Percentiles rank a stretch among this genome's conserved stretches.
phyloP scores from a whole-genome alignment of 2,329 filamentous ascomycete species.

The Cercospora nicotianae region DNA sequence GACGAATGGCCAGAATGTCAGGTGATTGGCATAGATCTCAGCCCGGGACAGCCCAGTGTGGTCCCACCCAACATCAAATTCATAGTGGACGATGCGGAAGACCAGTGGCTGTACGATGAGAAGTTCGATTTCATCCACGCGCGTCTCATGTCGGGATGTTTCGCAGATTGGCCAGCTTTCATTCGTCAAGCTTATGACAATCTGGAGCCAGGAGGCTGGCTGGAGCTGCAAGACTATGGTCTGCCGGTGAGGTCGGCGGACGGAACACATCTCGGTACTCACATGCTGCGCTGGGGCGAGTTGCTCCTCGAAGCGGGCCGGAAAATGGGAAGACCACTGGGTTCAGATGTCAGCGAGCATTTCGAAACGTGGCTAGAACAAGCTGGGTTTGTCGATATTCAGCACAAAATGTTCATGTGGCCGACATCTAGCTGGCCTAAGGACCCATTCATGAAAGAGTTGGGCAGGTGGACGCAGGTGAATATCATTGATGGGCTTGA shows the following conservation, averaged over 20 bases:
- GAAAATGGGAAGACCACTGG: slow-evolving; percentile 46
- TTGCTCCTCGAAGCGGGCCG: slow-evolving; percentile 41
- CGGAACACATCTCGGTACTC: slow-evolving; percentile 38
- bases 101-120: slow-evolving; percentile 57
- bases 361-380: slow-evolving; percentile 44
- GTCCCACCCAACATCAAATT: slow-evolving; percentile 63
- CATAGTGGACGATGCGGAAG: slow-evolving; percentile 62
- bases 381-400: slow-evolving; percentile 48
- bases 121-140: slow-evolving; percentile 59
- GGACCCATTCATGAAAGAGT: slow-evolving; percentile 52
- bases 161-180: slow-evolving; percentile 56
- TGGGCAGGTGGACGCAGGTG: slow-evolving; percentile 49
- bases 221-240: slow-evolving; percentile 54
- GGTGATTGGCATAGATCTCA: slow-evolving; percentile 52
- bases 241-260: slow-evolving; percentile 43
- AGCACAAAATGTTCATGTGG: slow-evolving; percentile 44
- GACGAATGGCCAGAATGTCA: slow-evolving; percentile 44
- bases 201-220: slow-evolving; percentile 53
- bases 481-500: slow-evolving; percentile 47
- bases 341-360: slow-evolving; percentile 41
- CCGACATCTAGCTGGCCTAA: slow-evolving; percentile 50
- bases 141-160: slow-evolving; percentile 52
- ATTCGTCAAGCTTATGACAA: slow-evolving; percentile 52
- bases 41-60: slow-evolving; percentile 51
- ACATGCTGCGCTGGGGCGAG: slow-evolving; percentile 39